Base-by-base conservation (phyloP, 352 stramenopile genomes). In the Phytophthora ramorum region DNA sequence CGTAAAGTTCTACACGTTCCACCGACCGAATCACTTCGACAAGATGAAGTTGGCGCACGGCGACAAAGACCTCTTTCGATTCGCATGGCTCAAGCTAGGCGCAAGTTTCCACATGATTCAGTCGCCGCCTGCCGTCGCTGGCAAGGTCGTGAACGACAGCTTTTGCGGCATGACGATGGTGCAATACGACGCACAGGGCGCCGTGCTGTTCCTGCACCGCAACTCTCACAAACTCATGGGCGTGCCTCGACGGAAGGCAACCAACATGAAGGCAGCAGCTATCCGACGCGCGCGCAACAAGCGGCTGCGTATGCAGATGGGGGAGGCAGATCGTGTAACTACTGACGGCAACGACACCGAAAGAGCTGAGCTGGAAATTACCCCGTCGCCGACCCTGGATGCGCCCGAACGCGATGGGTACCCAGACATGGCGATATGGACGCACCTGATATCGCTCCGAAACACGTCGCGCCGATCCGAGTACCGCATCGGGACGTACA, bases 121-220 rank as follows among this genome's bases (percentile, higher is more conserved):
- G 44, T 69, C 76, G 2, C 61, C 79, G 7, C 74, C 79, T 38
- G 76, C 66, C 6, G 58, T 75, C 35, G 73, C 71, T 17, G 78
- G 78, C 5, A 63, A 75, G 16, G 68, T 80, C 19, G 55, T 79
- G 16, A 64, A 66, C 10, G 45, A 40, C 6, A 63, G 67, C 5
- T 88, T 87, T 56, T 88, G 79, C 38, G 79, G 77, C 3, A 73
- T 85, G 58, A 78, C 76, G 2, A 85, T 89, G 78, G 75, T 74
- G 34, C 76, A 85, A 34, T 41, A 75, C 44, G 71, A 81, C 43
- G 46, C 75, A 50, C 32, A 75, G 8, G 66, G 67, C 7, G 66
- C 67, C 0, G 53, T 85, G 19, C 54, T 84, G 3, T 88, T 88
- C 24, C 40, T 88, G 34, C 79, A 88, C 48, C 75, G 77, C 28